Evolutionary conservation across 306 rosid species (phyloP).

Genomic region (Acacia melanoxylon): DNA sequence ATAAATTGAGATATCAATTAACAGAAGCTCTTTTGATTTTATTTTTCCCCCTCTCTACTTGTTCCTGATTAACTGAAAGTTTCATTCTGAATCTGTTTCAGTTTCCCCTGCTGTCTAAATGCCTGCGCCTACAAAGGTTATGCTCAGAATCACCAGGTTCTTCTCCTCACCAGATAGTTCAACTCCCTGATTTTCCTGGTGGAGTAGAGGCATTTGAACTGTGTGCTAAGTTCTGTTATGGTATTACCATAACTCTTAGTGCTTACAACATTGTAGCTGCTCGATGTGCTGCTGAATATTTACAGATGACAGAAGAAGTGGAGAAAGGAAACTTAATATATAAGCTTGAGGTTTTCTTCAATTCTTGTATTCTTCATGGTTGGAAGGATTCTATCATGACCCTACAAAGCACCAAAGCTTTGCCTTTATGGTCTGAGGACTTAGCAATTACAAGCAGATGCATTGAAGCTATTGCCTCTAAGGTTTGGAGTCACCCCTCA

Average conservation of each 20-base stretch:
- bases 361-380: conserved; percentile 75
- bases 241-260: conserved; percentile 73
- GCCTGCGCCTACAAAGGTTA: conserved; percentile 64
- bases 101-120: conserved; percentile 94
- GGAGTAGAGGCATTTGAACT: conserved; percentile 82
- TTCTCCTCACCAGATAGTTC: conserved; percentile 59
- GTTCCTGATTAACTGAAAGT: background rate
- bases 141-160: conserved; percentile 70
- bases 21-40: background rate
- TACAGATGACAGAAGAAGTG: conserved; percentile 82
- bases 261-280: conserved; percentile 70
- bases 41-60: background rate
- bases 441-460: conserved; percentile 71
- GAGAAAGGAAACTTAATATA: conserved; percentile 72
- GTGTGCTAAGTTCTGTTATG: conserved; percentile 91
- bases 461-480: conserved; percentile 72
- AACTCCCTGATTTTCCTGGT: conserved; percentile 80
- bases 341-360: conserved; percentile 77
- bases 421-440: conserved; percentile 75
- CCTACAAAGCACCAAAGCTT: conserved; percentile 67
- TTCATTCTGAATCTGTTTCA: conserved; percentile 43
- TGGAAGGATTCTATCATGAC: conserved; percentile 85
- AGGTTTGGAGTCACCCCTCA: conserved; percentile 68
- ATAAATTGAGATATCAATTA: background rate
- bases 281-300: conserved; percentile 78